These are phyloP conservation scores for Puccinellia tenuiflora DNA, from an alignment of 176 grass and related monocot species.

Conservation along the genomic window DNA sequence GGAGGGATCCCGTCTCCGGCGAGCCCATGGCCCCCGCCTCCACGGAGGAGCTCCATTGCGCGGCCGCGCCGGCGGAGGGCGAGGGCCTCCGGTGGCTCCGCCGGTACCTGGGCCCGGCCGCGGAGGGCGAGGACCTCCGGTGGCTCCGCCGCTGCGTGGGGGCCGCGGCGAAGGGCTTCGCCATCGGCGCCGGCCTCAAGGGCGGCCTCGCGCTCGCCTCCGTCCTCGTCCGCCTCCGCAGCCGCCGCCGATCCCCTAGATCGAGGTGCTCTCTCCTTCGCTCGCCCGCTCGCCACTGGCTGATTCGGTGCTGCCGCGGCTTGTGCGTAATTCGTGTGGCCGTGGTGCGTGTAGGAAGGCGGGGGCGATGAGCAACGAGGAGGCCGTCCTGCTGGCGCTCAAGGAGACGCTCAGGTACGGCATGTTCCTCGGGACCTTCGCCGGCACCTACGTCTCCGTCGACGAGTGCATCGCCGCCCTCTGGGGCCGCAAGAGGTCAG, in stretches of 20 bases:
- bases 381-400: conserved; percentile 59
- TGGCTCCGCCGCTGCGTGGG: conserved; percentile 67
- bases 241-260: conserved; percentile 68
- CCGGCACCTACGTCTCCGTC: conserved; percentile 85
- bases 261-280: conserved; percentile 25
- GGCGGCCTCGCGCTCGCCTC: conserved; percentile 88
- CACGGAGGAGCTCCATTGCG: conserved; percentile 26
- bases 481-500: conserved; percentile 75
- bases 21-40: conserved; percentile 20
- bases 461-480: conserved; percentile 82
- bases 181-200: conserved; percentile 82
- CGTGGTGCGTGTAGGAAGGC: conserved; percentile 46
- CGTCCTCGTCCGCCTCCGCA: conserved; percentile 76
- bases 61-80: neutral
- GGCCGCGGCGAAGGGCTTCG: conserved; percentile 79
- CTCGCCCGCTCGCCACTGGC: neutral
- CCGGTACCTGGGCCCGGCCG: conserved; percentile 25
- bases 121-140: conserved; percentile 41
- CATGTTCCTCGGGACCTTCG: conserved; percentile 84
- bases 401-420: conserved; percentile 93
- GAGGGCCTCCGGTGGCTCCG: conserved; percentile 60
- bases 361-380: conserved; percentile 72
- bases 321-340: neutral
- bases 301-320: neutral
- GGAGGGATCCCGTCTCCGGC: conserved; percentile 20